These are phyloP conservation scores for Rubroshorea leprosula DNA, from an alignment of 345 rosid genomes.

Conservation along the genomic window DNA sequence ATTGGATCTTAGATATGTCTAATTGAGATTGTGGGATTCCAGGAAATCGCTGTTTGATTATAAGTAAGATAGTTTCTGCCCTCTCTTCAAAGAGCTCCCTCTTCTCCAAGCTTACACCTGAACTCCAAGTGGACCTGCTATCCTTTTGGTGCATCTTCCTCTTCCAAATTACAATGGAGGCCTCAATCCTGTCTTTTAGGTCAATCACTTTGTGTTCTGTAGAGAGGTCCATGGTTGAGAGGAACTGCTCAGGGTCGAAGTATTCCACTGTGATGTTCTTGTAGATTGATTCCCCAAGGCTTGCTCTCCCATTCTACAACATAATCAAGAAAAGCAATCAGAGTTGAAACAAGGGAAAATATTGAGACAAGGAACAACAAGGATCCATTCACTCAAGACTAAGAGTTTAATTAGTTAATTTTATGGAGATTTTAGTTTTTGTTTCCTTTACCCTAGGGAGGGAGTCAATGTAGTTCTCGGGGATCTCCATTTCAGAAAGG, in stretches of 20 bases:
- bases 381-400: too few relatives aligned
- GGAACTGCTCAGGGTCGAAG: constrained; percentile 78
- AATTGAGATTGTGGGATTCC: constrained; percentile 85
- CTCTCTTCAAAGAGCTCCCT: constrained; percentile 93
- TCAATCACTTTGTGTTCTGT: constrained; percentile 85
- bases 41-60: constrained; percentile 80
- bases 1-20: constrained; percentile 86
- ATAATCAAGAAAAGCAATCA: background rate
- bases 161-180: constrained; percentile 87
- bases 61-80: constrained; percentile 71
- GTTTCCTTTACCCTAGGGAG: constrained; percentile 77
- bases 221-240: constrained; percentile 64
- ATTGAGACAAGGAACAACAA: too few relatives aligned
- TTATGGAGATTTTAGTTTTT: background rate
- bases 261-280: constrained; percentile 79
- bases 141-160: constrained; percentile 81
- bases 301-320: constrained; percentile 76
- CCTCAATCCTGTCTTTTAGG: constrained; percentile 84
- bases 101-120: constrained; percentile 88
- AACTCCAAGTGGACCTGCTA: constrained; percentile 80
- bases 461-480: constrained; percentile 81
- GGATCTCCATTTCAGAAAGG: constrained; percentile 82
- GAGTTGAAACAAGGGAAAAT: too few relatives aligned
- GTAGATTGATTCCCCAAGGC: constrained; percentile 84
- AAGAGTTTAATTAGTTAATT: too few relatives aligned